Evolutionary conservation across 1,284 basidiomycete genomes (phyloP), one percentile per base, ranked within the genome.

Genomic region (Trichosporon coremiiforme): DNA sequence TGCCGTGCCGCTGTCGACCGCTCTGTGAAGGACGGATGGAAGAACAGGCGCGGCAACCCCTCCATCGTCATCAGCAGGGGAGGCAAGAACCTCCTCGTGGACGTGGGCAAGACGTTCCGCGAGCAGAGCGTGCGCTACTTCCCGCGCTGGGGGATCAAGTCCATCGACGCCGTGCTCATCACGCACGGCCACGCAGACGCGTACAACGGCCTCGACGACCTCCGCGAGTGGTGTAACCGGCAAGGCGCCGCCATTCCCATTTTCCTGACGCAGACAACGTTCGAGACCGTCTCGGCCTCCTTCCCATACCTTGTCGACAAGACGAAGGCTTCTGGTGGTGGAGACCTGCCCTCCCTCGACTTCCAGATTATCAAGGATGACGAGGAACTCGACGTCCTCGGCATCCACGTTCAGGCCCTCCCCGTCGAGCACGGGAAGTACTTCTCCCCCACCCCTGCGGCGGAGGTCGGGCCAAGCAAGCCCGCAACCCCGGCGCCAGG

Each of bases 101-200:
- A 85, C 70, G 84, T 84, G 13, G 84, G 83, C 38, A 85, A 84
- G 76, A 83, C 81, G n/a, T 84, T 85, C 70, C 73, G 81, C 66
- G 79, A 83, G 65, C 76, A 82, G 69, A 82, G 83, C 35, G 73
- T 75, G 36, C 75, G 73, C 69, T 75, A 77, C 57, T 85, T 84
- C 71, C 82, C 82, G 2, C 72, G 77, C 69, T 82, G 80, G 78
- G 80, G 79, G 1, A 77, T 85, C 7, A 70, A 80, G 67, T 78
- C 78, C 35, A 80, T 85, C 55, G 84, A 85, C 71, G 84, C 84
- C 4, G 83, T 84, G 4, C 74, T 85, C 17, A 76, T 85, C 65
- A 85, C 84, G 0, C 84, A 85, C 76, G 83, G 82, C 1, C 84
- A 82, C 70, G 81, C 80, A 50, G 80, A 83, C 70, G 80, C 80